Conservation (phyloP, 2,329 filamentous ascomycete genomes). For the Zalaria obscura region DNA sequence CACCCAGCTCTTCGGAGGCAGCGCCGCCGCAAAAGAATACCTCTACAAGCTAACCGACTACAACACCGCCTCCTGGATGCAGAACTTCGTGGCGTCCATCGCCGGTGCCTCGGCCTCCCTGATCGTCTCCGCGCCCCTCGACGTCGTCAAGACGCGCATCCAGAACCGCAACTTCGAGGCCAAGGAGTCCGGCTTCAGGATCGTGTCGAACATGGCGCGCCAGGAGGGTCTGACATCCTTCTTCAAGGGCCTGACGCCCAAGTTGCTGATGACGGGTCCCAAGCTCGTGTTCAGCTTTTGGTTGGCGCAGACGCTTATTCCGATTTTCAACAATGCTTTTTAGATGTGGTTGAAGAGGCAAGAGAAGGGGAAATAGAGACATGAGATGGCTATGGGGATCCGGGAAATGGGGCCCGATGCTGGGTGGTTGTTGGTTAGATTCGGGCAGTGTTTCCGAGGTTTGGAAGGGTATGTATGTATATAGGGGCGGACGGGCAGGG, state of each 20-base stretch:
- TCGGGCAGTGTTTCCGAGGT: too few relatives aligned
- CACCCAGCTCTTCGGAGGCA: slow-evolving; percentile 79
- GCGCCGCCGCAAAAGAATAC: slow-evolving; percentile 95
- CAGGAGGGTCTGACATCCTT: slow-evolving; percentile 76
- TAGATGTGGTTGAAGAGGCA: slow-evolving; percentile 16
- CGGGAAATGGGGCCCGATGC: too few relatives aligned
- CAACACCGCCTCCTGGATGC: slow-evolving; percentile 84
- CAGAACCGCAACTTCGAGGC: slow-evolving; percentile 99
- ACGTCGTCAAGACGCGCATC: slow-evolving; percentile 96
- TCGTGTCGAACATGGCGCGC: slow-evolving; percentile 83
- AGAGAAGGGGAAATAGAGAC: too few relatives aligned
- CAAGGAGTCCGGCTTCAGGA: slow-evolving; percentile 85
- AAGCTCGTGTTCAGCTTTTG: slow-evolving; percentile 99
- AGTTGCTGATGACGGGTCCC: slow-evolving; percentile 97
- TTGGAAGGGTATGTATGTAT: too few relatives aligned
- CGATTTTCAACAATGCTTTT: slow-evolving; percentile 64
- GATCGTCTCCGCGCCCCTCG: slow-evolving; percentile 85
- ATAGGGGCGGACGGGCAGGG: too few relatives aligned
- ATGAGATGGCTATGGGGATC: too few relatives aligned
- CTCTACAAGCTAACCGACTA: slow-evolving; percentile 82
- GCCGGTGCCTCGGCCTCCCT: slow-evolving; percentile 91
- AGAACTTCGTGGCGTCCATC: slow-evolving; percentile 96
- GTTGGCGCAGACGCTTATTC: slow-evolving; percentile 96
- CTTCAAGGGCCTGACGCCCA: slow-evolving; percentile 95
- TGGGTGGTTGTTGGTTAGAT: too few relatives aligned